A percentile compares a stretch with the other conserved stretches of the same genome.
phyloP scores from a whole-genome alignment of 2,329 filamentous ascomycete species.

The Cladobotryum mycophilum region DNA sequence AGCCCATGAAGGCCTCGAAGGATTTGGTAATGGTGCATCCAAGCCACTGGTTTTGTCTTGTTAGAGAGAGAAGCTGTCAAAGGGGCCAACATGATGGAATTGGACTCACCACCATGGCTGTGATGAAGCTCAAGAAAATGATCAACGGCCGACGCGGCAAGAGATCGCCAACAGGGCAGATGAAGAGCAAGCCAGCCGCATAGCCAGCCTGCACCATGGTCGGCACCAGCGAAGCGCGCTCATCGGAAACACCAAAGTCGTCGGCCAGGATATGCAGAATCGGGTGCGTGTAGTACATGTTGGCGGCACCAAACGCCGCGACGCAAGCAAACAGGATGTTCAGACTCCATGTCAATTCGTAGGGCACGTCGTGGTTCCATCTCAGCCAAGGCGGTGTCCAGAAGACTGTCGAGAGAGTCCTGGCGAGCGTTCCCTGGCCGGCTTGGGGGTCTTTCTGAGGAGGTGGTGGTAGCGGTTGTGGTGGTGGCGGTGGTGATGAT shows the following conservation, averaged over 20 bases:
- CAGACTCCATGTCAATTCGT: slow-evolving; percentile 7
- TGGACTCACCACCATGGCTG: slow-evolving; percentile 55
- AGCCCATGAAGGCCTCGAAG: slow-evolving; percentile 4
- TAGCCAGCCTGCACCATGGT: slow-evolving; percentile 78
- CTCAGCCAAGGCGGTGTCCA: slow-evolving; percentile 10
- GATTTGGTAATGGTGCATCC: slow-evolving; percentile 7
- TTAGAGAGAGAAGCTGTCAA: background rate
- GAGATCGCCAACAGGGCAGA: slow-evolving; percentile 70
- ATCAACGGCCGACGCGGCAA: slow-evolving; percentile 64
- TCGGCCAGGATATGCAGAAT: slow-evolving; percentile 69
- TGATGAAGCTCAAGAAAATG: slow-evolving; percentile 58
- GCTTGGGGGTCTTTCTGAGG: background rate
- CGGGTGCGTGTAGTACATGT: slow-evolving; percentile 76
- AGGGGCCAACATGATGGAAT: background rate
- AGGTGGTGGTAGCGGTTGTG: background rate
- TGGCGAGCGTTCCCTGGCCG: background rate
- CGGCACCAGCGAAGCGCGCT: slow-evolving; percentile 60
- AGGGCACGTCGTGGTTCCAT: slow-evolving; percentile 6
- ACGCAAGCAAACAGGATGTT: slow-evolving; percentile 6
- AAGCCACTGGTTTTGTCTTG: slow-evolving; percentile 44
- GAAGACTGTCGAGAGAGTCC: background rate
- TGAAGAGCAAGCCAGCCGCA: slow-evolving; percentile 63
- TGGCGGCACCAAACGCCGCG: slow-evolving; percentile 65
- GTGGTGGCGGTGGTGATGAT: background rate
- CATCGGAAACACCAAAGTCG: slow-evolving; percentile 65